These are phyloP conservation scores for Astraeus odoratus DNA, from an alignment of 768 basidiomycete genomes.

Conservation along the genomic window DNA sequence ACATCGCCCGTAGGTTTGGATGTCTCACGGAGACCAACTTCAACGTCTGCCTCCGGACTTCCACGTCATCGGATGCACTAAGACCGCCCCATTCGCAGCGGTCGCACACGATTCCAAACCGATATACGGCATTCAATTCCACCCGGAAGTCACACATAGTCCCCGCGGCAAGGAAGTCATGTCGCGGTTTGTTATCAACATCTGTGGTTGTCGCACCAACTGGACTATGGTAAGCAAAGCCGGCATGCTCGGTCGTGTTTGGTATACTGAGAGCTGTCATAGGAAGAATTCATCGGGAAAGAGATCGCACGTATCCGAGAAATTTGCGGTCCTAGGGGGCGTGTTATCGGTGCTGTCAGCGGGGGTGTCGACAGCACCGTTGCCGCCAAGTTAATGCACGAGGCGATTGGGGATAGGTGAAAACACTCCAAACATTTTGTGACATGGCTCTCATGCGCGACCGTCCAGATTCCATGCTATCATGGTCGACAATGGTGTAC, in stretches of 20 bases:
- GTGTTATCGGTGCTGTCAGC: slow-evolving; percentile 95
- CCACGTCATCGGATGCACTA: slow-evolving; percentile 81
- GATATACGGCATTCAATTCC: slow-evolving; percentile 96
- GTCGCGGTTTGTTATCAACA: slow-evolving; percentile 71
- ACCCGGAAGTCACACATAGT: slow-evolving; percentile 96
- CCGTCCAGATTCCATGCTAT: slow-evolving; percentile 87
- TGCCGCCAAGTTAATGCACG: slow-evolving; percentile 98
- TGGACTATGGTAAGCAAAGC: slow-evolving; percentile 83
- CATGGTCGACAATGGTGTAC: slow-evolving; percentile 98
- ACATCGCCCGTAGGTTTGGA: slow-evolving; percentile 77
- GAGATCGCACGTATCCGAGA: slow-evolving; percentile 91
- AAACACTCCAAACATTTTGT: slow-evolving; percentile 8
- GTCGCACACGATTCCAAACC: slow-evolving; percentile 86
- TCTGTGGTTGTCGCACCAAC: slow-evolving; percentile 72
- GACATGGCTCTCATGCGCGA: neutral
- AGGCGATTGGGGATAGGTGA: slow-evolving; percentile 95
- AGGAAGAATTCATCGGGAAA: slow-evolving; percentile 98
- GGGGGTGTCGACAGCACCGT: slow-evolving; percentile 98
- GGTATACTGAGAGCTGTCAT: neutral
- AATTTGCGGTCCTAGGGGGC: slow-evolving; percentile 89
- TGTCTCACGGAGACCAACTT: slow-evolving; percentile 98
- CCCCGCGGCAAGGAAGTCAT: slow-evolving; percentile 87
- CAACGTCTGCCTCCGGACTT: slow-evolving; percentile 76
- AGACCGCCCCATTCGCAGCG: slow-evolving; percentile 86
- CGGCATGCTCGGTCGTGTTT: slow-evolving; percentile 4